phyloP scores from a whole-genome alignment of 805 yeast genomes.

The Nakazawaea anatomiae region DNA sequence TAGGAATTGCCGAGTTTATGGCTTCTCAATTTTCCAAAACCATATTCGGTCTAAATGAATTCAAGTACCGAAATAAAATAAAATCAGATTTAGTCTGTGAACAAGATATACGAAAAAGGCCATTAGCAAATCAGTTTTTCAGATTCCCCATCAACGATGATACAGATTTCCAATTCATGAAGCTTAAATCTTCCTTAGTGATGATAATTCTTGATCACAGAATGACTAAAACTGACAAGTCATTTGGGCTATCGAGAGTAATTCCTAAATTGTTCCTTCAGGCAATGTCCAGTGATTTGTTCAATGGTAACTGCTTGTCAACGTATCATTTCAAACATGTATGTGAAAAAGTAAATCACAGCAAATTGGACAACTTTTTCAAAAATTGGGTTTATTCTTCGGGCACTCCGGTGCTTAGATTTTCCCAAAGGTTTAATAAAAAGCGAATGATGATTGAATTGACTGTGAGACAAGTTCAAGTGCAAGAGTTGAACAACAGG shows the following conservation, averaged over 20 bases:
- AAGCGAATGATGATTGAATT: conserved; percentile 91
- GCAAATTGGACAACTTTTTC: conserved; percentile 75
- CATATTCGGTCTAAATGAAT: conserved; percentile 81
- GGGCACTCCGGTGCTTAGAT: conserved; percentile 84
- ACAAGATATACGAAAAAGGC: conserved; percentile 72
- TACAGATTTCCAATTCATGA: conserved; percentile 61
- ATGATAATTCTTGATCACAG: conserved; percentile 79
- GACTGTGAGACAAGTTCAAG: conserved; percentile 88
- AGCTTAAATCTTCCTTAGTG: conserved; percentile 80
- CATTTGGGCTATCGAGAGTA: conserved; percentile 87
- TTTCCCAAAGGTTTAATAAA: conserved; percentile 89
- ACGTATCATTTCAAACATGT: conserved; percentile 84
- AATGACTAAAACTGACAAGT: conserved; percentile 93
- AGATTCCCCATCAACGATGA: conserved; percentile 54
- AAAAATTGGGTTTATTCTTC: conserved; percentile 89
- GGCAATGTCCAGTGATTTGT: conserved; percentile 91
- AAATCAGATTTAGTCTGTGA: conserved; percentile 63
- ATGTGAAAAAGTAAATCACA: conserved; percentile 93
- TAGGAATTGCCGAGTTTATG: conserved; percentile 85
- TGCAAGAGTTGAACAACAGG: conserved; percentile 41
- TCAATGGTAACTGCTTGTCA: conserved; percentile 66
- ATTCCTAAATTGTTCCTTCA: conserved; percentile 87
- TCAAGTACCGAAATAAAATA: conserved; percentile 61
- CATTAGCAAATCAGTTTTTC: conserved; percentile 68
- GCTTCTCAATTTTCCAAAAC: conserved; percentile 60